Conservation (phyloP, 306 rosid species). For the Medicago arabica region DNA sequence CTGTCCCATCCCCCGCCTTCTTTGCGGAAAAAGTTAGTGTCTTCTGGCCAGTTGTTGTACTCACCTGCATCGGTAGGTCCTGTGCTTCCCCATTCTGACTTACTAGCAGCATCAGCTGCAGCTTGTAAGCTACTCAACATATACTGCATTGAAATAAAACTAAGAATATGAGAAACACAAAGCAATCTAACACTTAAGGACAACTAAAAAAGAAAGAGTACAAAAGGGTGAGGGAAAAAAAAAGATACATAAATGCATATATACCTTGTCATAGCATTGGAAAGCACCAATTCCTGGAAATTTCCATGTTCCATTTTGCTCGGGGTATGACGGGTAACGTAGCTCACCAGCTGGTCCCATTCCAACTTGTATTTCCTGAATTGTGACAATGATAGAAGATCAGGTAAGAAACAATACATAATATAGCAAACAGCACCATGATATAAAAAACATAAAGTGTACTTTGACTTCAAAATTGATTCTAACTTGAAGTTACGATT, state of each 20-base stretch:
- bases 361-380: slow-evolving; percentile 97
- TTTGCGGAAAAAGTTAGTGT: slow-evolving; percentile 75
- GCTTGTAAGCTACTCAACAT: slow-evolving; percentile 84
- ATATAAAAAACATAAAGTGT: not conserved
- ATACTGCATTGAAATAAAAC: slow-evolving; percentile 58
- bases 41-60: slow-evolving; percentile 98
- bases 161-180: slow-evolving; percentile 11
- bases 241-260: not conserved
- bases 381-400: not conserved
- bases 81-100: slow-evolving; percentile 89
- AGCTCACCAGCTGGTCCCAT: slow-evolving; percentile 99
- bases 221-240: not conserved
- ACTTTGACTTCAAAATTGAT: too few species aligned
- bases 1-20: slow-evolving; percentile 91
- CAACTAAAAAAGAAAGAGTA: not conserved
- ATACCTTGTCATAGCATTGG: slow-evolving; percentile 95
- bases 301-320: slow-evolving; percentile 85
- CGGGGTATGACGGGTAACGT: slow-evolving; percentile 97
- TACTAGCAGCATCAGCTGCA: slow-evolving; percentile 74
- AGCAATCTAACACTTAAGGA: not conserved
- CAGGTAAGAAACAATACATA: slow-evolving; percentile 1
- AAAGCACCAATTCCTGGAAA: slow-evolving; percentile 98
- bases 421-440: not conserved
- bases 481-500: too few species aligned
- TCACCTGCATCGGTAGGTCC: slow-evolving; percentile 98